A percentile compares a stretch with the other conserved stretches of the same genome.
These are phyloP conservation scores for Tetraselmis chui DNA, from an alignment of 139 green algal genomes.

Conservation along the genomic window DNA sequence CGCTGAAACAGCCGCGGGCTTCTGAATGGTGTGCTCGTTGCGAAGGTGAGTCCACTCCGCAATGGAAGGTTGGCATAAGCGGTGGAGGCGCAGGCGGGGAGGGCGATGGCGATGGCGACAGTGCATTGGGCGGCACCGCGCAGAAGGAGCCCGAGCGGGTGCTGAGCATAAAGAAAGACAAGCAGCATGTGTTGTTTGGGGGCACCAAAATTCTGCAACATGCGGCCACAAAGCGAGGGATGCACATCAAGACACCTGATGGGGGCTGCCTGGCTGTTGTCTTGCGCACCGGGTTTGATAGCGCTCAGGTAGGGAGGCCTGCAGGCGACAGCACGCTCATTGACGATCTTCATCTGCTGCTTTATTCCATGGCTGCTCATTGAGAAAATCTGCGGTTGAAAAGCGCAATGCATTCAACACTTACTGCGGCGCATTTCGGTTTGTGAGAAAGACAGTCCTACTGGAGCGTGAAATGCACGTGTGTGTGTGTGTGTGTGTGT, in stretches of 20 bases:
- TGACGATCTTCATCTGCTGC: too few relatives aligned
- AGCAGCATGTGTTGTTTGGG: slow-evolving; percentile 85
- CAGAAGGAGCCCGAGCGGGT: slow-evolving; percentile 1
- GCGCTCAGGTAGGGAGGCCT: slow-evolving; percentile 58
- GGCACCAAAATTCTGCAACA: slow-evolving; percentile 89
- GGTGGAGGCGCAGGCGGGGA: background rate
- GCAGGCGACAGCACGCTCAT: slow-evolving; percentile 45
- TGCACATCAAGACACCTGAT: slow-evolving; percentile 71
- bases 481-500: too few relatives aligned
- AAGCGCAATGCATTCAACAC: too few relatives aligned
- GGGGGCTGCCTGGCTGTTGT: slow-evolving; percentile 85
- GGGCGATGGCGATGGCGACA: slow-evolving; percentile 10
- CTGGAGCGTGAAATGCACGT: too few relatives aligned
- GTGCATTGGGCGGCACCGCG: background rate
- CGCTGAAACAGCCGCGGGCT: slow-evolving; percentile 22
- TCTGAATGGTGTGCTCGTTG: slow-evolving; percentile 46
- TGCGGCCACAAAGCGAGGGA: slow-evolving; percentile 45
- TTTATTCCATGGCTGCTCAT: too few relatives aligned
- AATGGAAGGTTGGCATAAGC: slow-evolving; percentile 74
- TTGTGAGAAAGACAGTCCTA: too few relatives aligned
- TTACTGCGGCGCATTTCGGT: too few relatives aligned
- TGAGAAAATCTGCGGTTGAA: too few relatives aligned
- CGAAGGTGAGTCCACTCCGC: slow-evolving; percentile 66
- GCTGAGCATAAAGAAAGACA: slow-evolving; percentile 63
- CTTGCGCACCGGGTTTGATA: slow-evolving; percentile 95